These are phyloP conservation scores for Lavandula angustifolia DNA, from an alignment of 257 asterid genomes.

Conservation along the genomic window DNA sequence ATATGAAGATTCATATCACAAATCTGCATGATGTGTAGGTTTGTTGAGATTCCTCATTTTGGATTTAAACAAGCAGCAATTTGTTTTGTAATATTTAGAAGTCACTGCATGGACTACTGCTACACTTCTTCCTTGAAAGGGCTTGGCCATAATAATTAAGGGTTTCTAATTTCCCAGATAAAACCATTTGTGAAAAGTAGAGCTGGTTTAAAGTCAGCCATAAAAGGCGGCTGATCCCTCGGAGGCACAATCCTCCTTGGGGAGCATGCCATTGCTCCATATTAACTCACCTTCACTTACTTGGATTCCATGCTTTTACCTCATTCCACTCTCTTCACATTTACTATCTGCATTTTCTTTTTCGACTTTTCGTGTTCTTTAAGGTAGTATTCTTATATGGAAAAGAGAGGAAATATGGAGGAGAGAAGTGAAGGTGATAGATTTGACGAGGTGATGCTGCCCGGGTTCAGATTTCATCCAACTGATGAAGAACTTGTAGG, in stretches of 20 bases:
- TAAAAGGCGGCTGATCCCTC: conserved; percentile 96
- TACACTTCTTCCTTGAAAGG: neutral
- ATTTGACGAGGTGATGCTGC: conserved; percentile 42
- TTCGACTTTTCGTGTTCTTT: neutral
- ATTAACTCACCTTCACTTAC: conserved; percentile 37
- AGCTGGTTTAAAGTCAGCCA: conserved; percentile 68
- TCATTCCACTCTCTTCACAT: conserved; percentile 17
- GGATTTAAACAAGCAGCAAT: conserved; percentile 34
- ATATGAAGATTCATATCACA: conserved; percentile 27
- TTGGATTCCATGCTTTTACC: conserved; percentile 39
- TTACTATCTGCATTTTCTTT: neutral
- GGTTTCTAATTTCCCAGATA: no score
- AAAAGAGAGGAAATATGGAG: conserved; percentile 21
- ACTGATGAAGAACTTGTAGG: no score
- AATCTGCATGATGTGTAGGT: conserved; percentile 53
- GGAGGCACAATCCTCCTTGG: conserved; percentile 56
- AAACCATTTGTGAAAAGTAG: conserved; percentile 33
- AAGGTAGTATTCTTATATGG: neutral
- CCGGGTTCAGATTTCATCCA: no score
- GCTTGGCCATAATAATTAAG: no score
- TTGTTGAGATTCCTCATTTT: conserved; percentile 72
- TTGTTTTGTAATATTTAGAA: conserved; percentile 10
- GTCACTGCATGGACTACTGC: no score
- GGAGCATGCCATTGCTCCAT: conserved; percentile 34
- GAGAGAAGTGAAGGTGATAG: conserved; percentile 43